Conservation (phyloP, 2,329 filamentous ascomycete genomes). For the Acarospora socialis region DNA sequence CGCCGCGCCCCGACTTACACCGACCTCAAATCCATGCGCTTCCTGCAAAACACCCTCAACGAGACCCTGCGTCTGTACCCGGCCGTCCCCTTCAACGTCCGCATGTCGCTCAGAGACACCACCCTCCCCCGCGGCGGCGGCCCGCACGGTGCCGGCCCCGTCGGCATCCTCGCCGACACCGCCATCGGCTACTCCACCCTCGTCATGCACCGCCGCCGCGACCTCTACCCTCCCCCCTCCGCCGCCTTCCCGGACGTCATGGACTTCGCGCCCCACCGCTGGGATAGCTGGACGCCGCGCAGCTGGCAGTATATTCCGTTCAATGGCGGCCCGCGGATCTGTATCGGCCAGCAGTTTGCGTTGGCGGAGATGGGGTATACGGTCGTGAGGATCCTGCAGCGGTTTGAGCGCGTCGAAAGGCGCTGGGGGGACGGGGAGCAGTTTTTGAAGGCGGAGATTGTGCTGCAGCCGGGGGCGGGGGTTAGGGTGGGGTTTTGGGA, state of each 20-base stretch:
- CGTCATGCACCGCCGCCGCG: conserved; percentile 34
- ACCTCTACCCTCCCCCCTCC: conserved; percentile 31
- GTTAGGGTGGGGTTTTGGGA: conserved; percentile 45
- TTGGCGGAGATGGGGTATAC: conserved; percentile 63
- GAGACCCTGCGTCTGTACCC: conserved; percentile 14
- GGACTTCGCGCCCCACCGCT: conserved; percentile 34
- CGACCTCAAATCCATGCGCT: conserved; percentile 10
- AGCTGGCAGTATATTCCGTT: conserved; percentile 52
- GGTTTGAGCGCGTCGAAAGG: conserved; percentile 47
- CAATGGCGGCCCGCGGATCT: conserved; percentile 60
- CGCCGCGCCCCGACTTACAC: too few species aligned
- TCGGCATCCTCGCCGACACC: conserved; percentile 35
- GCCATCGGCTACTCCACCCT: conserved; percentile 36
- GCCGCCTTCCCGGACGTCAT: conserved; percentile 27
- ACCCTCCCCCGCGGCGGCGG: conserved; percentile 54
- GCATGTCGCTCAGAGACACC: conserved; percentile 57
- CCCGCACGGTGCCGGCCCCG: conserved; percentile 28
- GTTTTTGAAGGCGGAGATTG: conserved; percentile 44
- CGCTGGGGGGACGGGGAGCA: conserved; percentile 21
- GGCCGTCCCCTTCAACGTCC: conserved; percentile 42
- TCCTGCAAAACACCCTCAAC: conserved; percentile 12
- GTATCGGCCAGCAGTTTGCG: conserved; percentile 70
- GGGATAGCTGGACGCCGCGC: conserved; percentile 36
- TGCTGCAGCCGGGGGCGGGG: conserved; percentile 44
- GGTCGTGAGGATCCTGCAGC: conserved; percentile 57